Conservation (phyloP, 352 stramenopile genomes). For the Pythium dissotocum region DNA sequence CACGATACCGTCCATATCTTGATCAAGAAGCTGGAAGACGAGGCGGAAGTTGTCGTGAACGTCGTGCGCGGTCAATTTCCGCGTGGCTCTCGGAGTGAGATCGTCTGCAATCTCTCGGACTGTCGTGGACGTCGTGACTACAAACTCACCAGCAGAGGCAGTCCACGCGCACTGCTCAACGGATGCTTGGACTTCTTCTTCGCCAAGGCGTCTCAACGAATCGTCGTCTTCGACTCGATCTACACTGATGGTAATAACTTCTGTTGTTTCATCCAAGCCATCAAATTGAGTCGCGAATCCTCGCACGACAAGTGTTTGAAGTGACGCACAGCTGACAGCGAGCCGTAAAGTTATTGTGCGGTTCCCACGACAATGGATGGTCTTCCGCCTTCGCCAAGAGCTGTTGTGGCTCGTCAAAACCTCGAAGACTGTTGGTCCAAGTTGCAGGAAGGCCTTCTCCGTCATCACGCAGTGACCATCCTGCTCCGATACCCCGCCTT, state of each 20-base stretch:
- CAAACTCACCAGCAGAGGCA: slow-evolving; percentile 14
- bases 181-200: neutral
- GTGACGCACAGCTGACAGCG: slow-evolving; percentile 14
- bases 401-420: neutral
- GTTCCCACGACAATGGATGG: neutral
- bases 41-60: slow-evolving; percentile 40
- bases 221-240: slow-evolving; percentile 16
- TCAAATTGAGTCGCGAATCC: neutral
- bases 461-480: slow-evolving; percentile 1
- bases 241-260: neutral
- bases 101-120: neutral
- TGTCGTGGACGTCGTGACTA: slow-evolving; percentile 2
- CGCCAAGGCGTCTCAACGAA: neutral
- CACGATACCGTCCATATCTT: slow-evolving; percentile 39
- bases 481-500: neutral
- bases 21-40: slow-evolving; percentile 49
- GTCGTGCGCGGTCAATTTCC: neutral
- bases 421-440: slow-evolving; percentile 3
- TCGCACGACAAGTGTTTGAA: slow-evolving; percentile 7
- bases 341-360: neutral
- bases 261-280: neutral
- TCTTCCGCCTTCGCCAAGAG: slow-evolving; percentile 9
- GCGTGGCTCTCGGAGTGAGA: slow-evolving; percentile 11
- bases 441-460: neutral
- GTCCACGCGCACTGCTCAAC: slow-evolving; percentile 7